A percentile compares a stretch with the other conserved stretches of the same genome.
Conservation (phyloP, 2,329 filamentous ascomycete genomes). For the Alternaria arbusti region DNA sequence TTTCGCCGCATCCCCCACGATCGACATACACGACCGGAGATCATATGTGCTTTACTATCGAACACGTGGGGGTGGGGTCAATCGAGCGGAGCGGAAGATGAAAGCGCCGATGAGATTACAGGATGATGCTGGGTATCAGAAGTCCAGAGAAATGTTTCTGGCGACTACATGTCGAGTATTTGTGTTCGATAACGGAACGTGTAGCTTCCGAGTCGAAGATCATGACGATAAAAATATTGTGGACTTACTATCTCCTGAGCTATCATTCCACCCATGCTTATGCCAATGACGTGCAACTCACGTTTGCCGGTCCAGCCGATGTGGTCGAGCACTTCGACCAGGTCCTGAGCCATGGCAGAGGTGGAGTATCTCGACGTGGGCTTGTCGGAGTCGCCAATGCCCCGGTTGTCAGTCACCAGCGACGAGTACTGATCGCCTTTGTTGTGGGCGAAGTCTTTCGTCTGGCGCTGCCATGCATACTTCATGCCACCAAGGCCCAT, state of each 20-base stretch:
- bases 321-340: constrained; percentile 71
- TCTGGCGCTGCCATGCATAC: constrained; percentile 82
- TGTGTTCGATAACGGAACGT: constrained; percentile 30
- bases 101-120: constrained; percentile 24
- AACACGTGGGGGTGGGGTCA: constrained; percentile 19
- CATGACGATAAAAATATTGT: neutral
- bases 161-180: constrained; percentile 7
- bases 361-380: constrained; percentile 79
- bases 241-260: constrained; percentile 73
- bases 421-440: constrained; percentile 71
- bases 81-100: constrained; percentile 20
- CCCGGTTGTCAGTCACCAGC: constrained; percentile 82
- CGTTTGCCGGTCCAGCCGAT: constrained; percentile 69
- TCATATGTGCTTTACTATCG: neutral
- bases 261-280: constrained; percentile 92
- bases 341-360: constrained; percentile 81
- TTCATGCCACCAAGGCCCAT: constrained; percentile 78
- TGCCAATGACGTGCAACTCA: constrained; percentile 73
- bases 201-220: constrained; percentile 27
- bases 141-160: constrained; percentile 17
- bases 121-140: constrained; percentile 27
- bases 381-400: constrained; percentile 80
- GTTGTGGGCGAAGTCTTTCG: constrained; percentile 79
- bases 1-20: neutral
- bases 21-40: neutral